A percentile compares a stretch with the other conserved stretches of the same genome.
phyloP scores from a whole-genome alignment of 2,329 filamentous ascomycete species.

The Chrysosporium queenslandicum region DNA sequence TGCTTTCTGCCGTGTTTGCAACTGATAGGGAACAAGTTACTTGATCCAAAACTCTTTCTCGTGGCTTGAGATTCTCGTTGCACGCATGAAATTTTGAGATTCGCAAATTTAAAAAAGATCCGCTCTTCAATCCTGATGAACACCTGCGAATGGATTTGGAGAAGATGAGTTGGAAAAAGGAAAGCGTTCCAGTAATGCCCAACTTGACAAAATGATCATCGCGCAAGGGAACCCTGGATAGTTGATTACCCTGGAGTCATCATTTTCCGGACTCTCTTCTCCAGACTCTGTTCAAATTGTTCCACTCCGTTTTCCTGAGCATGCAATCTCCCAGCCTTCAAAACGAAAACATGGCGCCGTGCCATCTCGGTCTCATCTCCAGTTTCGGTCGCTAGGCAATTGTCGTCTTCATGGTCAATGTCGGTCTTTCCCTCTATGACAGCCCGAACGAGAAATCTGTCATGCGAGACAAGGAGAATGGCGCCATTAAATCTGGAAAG shows the following conservation, averaged over 20 bases:
- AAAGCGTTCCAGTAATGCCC: too few species aligned
- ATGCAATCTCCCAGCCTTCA: slow-evolving; percentile 49
- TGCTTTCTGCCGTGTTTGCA: too few species aligned
- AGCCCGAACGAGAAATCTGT: slow-evolving; percentile 67
- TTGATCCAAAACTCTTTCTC: too few species aligned
- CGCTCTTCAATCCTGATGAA: neutral
- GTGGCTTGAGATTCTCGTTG: too few species aligned
- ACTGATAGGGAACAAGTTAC: too few species aligned
- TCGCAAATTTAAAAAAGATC: neutral
- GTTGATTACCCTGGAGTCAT: slow-evolving; percentile 14
- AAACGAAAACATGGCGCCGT: slow-evolving; percentile 49
- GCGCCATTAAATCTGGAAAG: slow-evolving; percentile 62
- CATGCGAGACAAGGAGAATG: slow-evolving; percentile 68
- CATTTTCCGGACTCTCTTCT: slow-evolving; percentile 40
- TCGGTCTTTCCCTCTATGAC: slow-evolving; percentile 55
- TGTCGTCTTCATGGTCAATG: slow-evolving; percentile 33
- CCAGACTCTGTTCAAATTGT: slow-evolving; percentile 55
- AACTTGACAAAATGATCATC: too few species aligned
- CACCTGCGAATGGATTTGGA: too few species aligned
- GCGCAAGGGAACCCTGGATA: too few species aligned
- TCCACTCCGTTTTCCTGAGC: slow-evolving; percentile 51
- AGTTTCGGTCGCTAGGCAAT: slow-evolving; percentile 28
- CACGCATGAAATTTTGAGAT: neutral
- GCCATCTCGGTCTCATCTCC: slow-evolving; percentile 37
- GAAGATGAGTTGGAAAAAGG: too few species aligned